Evolutionary conservation across 352 stramenopile genomes (phyloP), one percentile per base, ranked within the genome.

Genomic region (Phytophthora pini): DNA sequence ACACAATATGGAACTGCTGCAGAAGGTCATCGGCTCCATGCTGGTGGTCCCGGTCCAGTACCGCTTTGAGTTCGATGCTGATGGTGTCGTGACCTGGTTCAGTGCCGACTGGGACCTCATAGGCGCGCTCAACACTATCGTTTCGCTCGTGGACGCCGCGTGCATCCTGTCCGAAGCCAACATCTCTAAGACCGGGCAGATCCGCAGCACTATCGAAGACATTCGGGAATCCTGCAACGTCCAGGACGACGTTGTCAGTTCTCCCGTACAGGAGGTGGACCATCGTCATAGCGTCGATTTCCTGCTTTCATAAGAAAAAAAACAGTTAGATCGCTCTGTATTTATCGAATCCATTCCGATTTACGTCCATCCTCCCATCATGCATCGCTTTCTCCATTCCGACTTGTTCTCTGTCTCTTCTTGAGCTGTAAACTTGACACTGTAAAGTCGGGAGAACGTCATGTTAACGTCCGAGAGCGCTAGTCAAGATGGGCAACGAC

Each of bases 61-160:
- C 52, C 68, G 63, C 44, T 89, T 92, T 60, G 52, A 87, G 26
- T 88, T 92, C 38, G 79, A 84, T 17, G 15, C 32, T 0, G 48
- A 64, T 20, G 79, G 76, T 31, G 34, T 61, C 26, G 55, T 85
- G 22, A 90, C 44, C 36, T 90, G 77, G 79, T 77, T 89, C 32
- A 83, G 78, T 40, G 73, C 74, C 22, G 76, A 92, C 38, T 78
- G 82, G 67, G 80, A 90, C 64, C 79, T 90, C 51, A 68, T 92
- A 9, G 46, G 29, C 2, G 81, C 76, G 0, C 53, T 92, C 1
- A 68, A 54, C 20, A 46, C 71, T 11, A 45, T 88, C n/a, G 79
- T 79, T 1, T 80, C 68, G 22, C 61, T 92, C n/a, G 48, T 71
- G 20, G 76, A 78, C 34, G 80, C 78, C 3, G 70, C 68, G 7